Percentiles rank a stretch among this genome's conserved stretches.
These are phyloP conservation scores for Solanum piurae DNA, from an alignment of 257 asterid species.

Conservation along the genomic window DNA sequence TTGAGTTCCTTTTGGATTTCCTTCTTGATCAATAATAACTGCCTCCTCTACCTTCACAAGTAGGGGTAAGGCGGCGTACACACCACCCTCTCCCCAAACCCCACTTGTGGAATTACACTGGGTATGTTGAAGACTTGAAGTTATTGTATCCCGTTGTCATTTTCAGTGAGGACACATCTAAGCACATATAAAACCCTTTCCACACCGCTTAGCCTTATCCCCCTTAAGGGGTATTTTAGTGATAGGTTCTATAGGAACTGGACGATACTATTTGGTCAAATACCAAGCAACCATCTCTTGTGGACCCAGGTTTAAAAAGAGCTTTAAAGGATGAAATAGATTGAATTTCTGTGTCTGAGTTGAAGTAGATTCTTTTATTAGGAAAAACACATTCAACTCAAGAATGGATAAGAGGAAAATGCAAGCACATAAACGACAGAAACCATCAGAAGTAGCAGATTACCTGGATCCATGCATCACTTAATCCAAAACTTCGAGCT, in stretches of 20 bases:
- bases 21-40: not conserved
- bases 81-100: not conserved
- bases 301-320: not conserved
- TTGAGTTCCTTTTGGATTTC: not conserved
- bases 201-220: not conserved
- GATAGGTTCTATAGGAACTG: not conserved
- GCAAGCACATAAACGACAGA: not conserved
- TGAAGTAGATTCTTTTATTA: not conserved
- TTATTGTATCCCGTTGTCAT: not conserved
- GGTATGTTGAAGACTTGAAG: not conserved
- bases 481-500: conserved; percentile 98
- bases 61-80: not conserved
- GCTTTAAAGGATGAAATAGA: not conserved
- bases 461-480: conserved; percentile 95
- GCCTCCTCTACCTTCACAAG: not conserved
- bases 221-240: not conserved
- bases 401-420: not conserved
- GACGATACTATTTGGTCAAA: not conserved
- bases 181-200: not conserved
- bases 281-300: not conserved
- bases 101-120: not conserved
- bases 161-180: not conserved
- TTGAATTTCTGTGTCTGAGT: not conserved
- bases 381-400: not conserved
- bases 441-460: conserved; percentile 1